Base-by-base conservation (phyloP, 208 protist genomes). In the Crithidia thermophila region DNA sequence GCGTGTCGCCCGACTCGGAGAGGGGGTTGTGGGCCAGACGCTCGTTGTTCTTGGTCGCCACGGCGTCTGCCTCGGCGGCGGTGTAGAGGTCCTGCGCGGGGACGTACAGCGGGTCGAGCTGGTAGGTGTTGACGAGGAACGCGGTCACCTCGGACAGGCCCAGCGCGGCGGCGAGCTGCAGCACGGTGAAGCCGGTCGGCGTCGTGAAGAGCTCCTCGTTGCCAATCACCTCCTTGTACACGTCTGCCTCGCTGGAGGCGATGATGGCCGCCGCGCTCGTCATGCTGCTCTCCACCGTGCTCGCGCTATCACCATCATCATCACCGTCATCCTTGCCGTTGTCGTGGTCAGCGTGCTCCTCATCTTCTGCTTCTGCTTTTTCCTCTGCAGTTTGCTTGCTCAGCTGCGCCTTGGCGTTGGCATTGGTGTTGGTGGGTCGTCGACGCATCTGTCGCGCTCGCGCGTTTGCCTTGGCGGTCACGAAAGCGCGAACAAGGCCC, bases 161-260 rank as follows among this genome's bases (percentile, higher is more conserved):
- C 5, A 94, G 67, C 2, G 81, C 72, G 18, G 84, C 76, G 23
- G 81, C 77, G 11, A 94, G 75, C 65, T 94, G 88, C 58, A 94
- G 66, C 7, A 77, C 75, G 0, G 88, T 86, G 63, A 84, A 91
- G 30, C 82, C 82, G 64, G 88, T 81, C 36, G 84, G 82, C 10
- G 82, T 85, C 8, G 75, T 83, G 27, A 90, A 79, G 51, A 75
- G 60, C 8, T 68, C 68, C 55, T 93, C 77, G 36, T 55, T 81
- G 18, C 69, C 69, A 8, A 88, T 42, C 6, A 64, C 16, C n/a
- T 64, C 58, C 21, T 43, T 64, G 20, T 11, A 30, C 31, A 78
- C 46, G 21, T 65, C 40, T 4, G 47, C 56, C 25, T 49, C 18
- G 31, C 5, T 57, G 25, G 21, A 31, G 11, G 33, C 51, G 31